Conservation (phyloP, 148 eudicot species). For the Nyssa sinensis region DNA sequence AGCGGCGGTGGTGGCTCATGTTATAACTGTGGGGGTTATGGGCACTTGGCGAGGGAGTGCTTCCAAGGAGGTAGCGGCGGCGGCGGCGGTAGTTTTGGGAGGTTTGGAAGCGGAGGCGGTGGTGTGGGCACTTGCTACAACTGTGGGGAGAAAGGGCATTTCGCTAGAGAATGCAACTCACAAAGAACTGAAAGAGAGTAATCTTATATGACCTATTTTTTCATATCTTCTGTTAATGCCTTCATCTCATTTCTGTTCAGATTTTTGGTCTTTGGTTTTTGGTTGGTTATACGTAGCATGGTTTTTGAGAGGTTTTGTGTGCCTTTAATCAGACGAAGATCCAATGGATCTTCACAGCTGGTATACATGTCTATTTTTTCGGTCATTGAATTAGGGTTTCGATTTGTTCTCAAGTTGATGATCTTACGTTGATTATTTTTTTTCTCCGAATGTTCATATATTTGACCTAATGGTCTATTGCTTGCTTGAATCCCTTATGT, state of each 20-base stretch:
- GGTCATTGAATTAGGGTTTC: neutral
- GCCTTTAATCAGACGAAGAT: neutral
- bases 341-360: neutral
- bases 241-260: constrained; percentile 1
- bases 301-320: constrained; percentile 1
- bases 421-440: neutral
- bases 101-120: constrained; percentile 29
- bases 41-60: constrained; percentile 51
- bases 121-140: constrained; percentile 29
- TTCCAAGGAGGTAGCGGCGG: constrained; percentile 13
- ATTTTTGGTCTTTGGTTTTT: constrained; percentile 9
- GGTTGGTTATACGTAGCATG: constrained; percentile 14
- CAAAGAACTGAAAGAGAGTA: neutral
- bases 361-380: neutral
- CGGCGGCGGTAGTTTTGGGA: constrained; percentile 22
- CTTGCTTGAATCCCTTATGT: neutral
- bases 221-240: neutral
- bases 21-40: constrained; percentile 29
- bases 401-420: neutral
- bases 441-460: neutral
- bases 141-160: constrained; percentile 44
- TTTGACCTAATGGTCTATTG: neutral
- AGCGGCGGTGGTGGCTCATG: constrained; percentile 14
- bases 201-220: constrained; percentile 9
- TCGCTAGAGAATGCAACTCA: constrained; percentile 45